phyloP scores from a whole-genome alignment of 1,139 yeast species.

The Hyphopichia wangnamkhiaoensis region DNA sequence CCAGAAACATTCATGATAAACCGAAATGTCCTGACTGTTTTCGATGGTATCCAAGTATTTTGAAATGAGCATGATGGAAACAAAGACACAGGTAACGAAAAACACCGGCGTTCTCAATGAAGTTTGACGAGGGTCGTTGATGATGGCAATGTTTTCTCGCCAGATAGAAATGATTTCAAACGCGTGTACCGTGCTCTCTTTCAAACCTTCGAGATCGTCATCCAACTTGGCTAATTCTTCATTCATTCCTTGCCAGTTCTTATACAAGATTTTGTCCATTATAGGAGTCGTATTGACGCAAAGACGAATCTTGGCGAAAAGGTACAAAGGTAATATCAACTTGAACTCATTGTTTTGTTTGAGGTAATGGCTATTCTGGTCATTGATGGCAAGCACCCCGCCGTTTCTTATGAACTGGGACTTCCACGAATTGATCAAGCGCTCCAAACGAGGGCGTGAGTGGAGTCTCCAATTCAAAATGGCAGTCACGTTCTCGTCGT shows the following conservation, averaged over 20 bases:
- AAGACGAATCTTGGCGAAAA: constrained; percentile 63
- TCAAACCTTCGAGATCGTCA: constrained; percentile 55
- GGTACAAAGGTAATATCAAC: constrained; percentile 62
- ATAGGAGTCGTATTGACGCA: constrained; percentile 60
- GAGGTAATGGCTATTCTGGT: constrained; percentile 51
- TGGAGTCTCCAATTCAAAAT: constrained; percentile 58
- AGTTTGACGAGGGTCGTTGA: constrained; percentile 62
- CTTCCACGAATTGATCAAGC: constrained; percentile 66
- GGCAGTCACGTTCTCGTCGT: constrained; percentile 16
- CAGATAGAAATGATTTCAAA: constrained; percentile 64
- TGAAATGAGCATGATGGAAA: constrained; percentile 59
- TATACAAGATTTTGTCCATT: constrained; percentile 55
- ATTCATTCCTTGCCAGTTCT: constrained; percentile 70
- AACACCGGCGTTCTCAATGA: constrained; percentile 74
- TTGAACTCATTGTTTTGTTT: constrained; percentile 57
- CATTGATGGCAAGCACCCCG: constrained; percentile 57
- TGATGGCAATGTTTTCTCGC: constrained; percentile 66
- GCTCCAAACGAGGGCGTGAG: constrained; percentile 55
- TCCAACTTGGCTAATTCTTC: constrained; percentile 39
- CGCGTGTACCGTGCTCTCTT: constrained; percentile 59
- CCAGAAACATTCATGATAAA: constrained; percentile 52
- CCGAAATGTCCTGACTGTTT: constrained; percentile 29
- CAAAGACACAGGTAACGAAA: constrained; percentile 66
- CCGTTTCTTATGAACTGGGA: constrained; percentile 57
- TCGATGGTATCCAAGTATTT: constrained; percentile 62